These are phyloP conservation scores for Jacaranda copaia DNA, from an alignment of 257 asterid genomes.

Conservation along the genomic window DNA sequence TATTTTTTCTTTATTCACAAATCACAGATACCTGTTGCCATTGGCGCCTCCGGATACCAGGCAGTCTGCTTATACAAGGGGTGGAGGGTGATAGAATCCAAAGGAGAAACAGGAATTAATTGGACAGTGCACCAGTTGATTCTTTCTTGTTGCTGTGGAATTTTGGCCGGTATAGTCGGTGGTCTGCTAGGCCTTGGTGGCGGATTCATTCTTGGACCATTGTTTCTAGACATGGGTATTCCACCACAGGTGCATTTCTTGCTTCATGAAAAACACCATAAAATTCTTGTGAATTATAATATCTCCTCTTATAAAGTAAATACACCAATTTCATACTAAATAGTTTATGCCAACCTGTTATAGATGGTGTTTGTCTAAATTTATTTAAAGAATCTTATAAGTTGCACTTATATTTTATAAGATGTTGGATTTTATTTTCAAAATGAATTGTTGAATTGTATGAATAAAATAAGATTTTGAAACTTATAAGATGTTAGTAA, in stretches of 20 bases:
- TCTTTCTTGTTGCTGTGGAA: slow-evolving; percentile 60
- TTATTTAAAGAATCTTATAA: too few relatives aligned
- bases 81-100: slow-evolving; percentile 48
- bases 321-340: background rate
- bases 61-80: slow-evolving; percentile 62
- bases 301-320: background rate
- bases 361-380: too few relatives aligned
- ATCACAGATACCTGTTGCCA: slow-evolving; percentile 61
- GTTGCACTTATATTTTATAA: too few relatives aligned
- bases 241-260: slow-evolving; percentile 64
- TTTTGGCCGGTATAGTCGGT: slow-evolving; percentile 67
- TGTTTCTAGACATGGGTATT: slow-evolving; percentile 61
- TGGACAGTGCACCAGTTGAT: slow-evolving; percentile 59
- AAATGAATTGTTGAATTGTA: too few relatives aligned
- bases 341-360: too few relatives aligned
- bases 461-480: too few relatives aligned
- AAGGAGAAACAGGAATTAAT: slow-evolving; percentile 44
- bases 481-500: too few relatives aligned
- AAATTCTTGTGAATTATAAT: too few relatives aligned
- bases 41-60: slow-evolving; percentile 61
- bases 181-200: slow-evolving; percentile 77
- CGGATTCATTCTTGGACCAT: slow-evolving; percentile 69
- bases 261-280: background rate
- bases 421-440: too few relatives aligned
- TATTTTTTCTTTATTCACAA: slow-evolving; percentile 37